phyloP scores from a whole-genome alignment of 768 basidiomycete genomes.

The Calocybe gangraenosa region DNA sequence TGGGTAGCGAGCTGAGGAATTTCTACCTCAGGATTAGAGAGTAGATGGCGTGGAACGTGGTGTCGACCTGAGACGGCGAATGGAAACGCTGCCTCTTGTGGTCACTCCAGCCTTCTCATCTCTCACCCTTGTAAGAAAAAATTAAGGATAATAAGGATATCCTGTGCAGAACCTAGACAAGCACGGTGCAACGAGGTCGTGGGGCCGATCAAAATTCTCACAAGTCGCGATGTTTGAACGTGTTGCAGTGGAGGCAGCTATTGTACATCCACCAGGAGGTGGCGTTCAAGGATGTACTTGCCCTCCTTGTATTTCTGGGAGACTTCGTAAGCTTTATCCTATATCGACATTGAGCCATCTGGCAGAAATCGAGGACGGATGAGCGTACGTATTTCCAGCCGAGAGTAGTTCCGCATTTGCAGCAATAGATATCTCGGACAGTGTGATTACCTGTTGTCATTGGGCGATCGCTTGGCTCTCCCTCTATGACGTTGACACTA shows the following conservation, averaged over 20 bases:
- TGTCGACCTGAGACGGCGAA: constrained; percentile 3
- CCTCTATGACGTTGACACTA: constrained; percentile 90
- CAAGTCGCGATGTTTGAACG: neutral
- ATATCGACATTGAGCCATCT: constrained; percentile 8
- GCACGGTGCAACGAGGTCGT: constrained; percentile 14
- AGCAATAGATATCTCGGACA: constrained; percentile 92
- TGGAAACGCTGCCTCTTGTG: constrained; percentile 1
- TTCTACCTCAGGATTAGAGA: constrained; percentile 4
- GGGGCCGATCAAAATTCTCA: neutral
- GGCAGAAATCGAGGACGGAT: neutral
- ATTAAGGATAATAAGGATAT: constrained; percentile 20
- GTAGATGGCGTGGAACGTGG: constrained; percentile 7
- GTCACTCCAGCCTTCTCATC: constrained; percentile 10
- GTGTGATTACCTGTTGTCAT: constrained; percentile 98
- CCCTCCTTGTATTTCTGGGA: constrained; percentile 98
- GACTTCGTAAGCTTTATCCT: constrained; percentile 90
- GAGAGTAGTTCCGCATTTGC: constrained; percentile 80
- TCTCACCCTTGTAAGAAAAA: neutral
- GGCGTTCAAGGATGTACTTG: constrained; percentile 95
- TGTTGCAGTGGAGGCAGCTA: constrained; percentile 26
- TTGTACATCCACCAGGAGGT: constrained; percentile 83
- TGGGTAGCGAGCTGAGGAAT: neutral
- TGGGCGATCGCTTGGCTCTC: constrained; percentile 83
- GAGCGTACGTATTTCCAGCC: constrained; percentile 98
- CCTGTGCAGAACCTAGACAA: constrained; percentile 16